Base-by-base conservation (phyloP, 2,329 filamentous ascomycete genomes). In the Cladosporium colombiae region DNA sequence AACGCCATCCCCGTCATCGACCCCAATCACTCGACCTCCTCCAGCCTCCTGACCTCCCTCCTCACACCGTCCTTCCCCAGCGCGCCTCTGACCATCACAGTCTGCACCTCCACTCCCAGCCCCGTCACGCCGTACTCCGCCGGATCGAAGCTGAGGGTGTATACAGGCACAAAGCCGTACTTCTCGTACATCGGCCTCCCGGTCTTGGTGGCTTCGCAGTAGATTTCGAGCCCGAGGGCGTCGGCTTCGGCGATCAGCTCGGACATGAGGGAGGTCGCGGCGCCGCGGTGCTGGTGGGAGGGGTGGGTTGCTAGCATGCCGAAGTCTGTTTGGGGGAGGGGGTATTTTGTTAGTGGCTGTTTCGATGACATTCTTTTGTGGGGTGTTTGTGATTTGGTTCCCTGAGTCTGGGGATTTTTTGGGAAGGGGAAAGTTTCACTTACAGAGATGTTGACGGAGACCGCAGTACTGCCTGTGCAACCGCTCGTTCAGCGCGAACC, bases 211-310 rank as follows among this genome's bases (percentile, higher is more conserved):
- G 78, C 76, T 71, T 81, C 80, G 33, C 82, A 68, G 72, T 82
- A 83, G 21, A 73, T 74, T 21, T 75, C 72, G 37, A 81, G 62
- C 0, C 77, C 77, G 13, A 75, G 72, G n/a, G 71, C 66, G 69
- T 82, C 81, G 27, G 80, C 81, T 61, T 80, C 77, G 23, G 74
- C 70, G 21, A 81, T 52, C 8, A 80, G 80, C 70, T 74, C 76
- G 25, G 78, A 71, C 31, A 82, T 66, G 40, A 82, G 70, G 67
- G 81, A 73, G 3, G 68, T 76, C 8, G 74, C 81, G 11, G 80
- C 80, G 1, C 81, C 81, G 18, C 77, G 76, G 18, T 78, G 71
- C 37, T 80, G 79, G 52, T 81, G 75, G 2, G 75, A 73, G 0
- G 80, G 80, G 67, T 79, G 75, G 29, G 80, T 82, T 11, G 71